Evolutionary conservation across 2,329 filamentous ascomycete species (phyloP).

Genomic region (Diaporthe sp.): DNA sequence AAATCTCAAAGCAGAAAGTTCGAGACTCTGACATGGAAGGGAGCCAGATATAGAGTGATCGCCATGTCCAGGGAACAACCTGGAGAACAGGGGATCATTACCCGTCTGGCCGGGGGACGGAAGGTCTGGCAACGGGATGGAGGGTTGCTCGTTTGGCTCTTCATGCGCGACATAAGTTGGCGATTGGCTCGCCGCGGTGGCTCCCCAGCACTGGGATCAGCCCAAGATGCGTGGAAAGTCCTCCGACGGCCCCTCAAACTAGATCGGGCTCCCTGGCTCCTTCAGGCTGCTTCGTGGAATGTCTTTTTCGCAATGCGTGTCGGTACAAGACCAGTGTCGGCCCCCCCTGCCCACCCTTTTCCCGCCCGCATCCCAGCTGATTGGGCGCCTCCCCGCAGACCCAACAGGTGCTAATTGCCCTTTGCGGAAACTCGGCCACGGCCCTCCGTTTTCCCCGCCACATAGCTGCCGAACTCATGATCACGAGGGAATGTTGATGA

Average conservation of each 20-base stretch:
- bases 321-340: not conserved
- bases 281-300: constrained; percentile 21
- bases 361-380: not conserved
- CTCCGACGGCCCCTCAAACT: not conserved
- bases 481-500: not conserved
- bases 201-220: not conserved
- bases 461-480: not conserved
- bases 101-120: constrained; percentile 7
- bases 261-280: not conserved
- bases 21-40: constrained; percentile 21
- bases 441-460: constrained; percentile 20
- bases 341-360: not conserved
- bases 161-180: constrained; percentile 23
- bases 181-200: constrained; percentile 4
- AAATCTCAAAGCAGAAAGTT: not conserved
- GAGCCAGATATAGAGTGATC: constrained; percentile 22
- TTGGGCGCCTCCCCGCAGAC: constrained; percentile 20
- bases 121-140: constrained; percentile 17
- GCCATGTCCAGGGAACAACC: constrained; percentile 7
- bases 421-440: constrained; percentile 22
- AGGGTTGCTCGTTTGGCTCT: constrained; percentile 23
- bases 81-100: constrained; percentile 14
- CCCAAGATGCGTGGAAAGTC: not conserved
- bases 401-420: constrained; percentile 9
- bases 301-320: constrained; percentile 1